Percentiles rank a stretch among this genome's conserved stretches.
These are phyloP conservation scores for Penicilliopsis zonata DNA, from an alignment of 495 filamentous ascomycete species.

Conservation along the genomic window DNA sequence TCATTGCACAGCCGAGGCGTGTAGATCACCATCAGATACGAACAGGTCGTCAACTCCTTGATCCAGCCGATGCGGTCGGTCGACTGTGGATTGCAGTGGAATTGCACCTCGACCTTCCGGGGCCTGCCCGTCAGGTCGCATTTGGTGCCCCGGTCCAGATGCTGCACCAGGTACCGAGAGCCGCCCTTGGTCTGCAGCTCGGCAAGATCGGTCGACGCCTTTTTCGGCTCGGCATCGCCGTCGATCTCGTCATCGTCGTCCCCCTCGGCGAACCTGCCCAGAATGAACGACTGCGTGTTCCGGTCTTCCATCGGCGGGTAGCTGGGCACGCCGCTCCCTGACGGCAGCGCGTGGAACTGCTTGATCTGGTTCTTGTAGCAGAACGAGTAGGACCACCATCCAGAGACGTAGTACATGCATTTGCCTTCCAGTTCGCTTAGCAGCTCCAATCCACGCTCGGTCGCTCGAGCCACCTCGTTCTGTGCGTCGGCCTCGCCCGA, in stretches of 20 bases:
- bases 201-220: constrained; percentile 28
- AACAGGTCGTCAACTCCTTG: constrained; percentile 88
- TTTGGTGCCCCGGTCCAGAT: constrained; percentile 68
- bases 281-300: constrained; percentile 62
- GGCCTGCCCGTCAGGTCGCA: constrained; percentile 86
- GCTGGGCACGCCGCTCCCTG: constrained; percentile 49
- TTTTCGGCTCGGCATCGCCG: constrained; percentile 17
- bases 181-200: constrained; percentile 74
- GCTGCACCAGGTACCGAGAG: constrained; percentile 83
- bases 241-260: constrained; percentile 15
- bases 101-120: constrained; percentile 80
- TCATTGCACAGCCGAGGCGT: constrained; percentile 90
- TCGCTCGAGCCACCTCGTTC: constrained; percentile 75
- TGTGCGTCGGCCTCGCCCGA: constrained; percentile 54
- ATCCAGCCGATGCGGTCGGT: constrained; percentile 84
- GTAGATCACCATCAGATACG: constrained; percentile 90
- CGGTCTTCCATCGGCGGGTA: constrained; percentile 67
- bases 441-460: constrained; percentile 79
- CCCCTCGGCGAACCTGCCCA: constrained; percentile 47
- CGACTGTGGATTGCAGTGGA: constrained; percentile 79
- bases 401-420: constrained; percentile 82
- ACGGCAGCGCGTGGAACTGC: constrained; percentile 80
- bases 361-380: constrained; percentile 82
- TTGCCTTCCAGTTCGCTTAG: constrained; percentile 72
- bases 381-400: constrained; percentile 97